These are phyloP conservation scores for Gentiana dahurica DNA, from an alignment of 257 asterid genomes.

Conservation along the genomic window DNA sequence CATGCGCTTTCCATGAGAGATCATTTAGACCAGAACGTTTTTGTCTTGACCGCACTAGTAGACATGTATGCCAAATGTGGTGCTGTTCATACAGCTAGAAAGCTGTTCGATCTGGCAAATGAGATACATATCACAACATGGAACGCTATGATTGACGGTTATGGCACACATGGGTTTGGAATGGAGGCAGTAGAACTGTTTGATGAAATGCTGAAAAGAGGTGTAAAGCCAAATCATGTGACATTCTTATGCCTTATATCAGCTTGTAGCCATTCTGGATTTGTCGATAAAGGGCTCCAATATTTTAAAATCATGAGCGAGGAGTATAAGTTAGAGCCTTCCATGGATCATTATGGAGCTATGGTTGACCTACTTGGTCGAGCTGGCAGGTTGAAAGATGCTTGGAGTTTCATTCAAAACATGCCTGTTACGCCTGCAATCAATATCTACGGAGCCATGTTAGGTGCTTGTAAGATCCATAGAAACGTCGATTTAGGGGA, in stretches of 20 bases:
- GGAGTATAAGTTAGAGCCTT: slow-evolving; percentile 48
- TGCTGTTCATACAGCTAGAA: slow-evolving; percentile 57
- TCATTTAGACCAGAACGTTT: slow-evolving; percentile 42
- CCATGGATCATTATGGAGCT: slow-evolving; percentile 91
- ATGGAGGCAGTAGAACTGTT: slow-evolving; percentile 57
- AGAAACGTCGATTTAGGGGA: slow-evolving; percentile 76
- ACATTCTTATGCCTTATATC: slow-evolving; percentile 82
- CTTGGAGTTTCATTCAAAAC: slow-evolving; percentile 67
- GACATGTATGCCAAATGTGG: slow-evolving; percentile 97
- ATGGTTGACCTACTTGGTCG: slow-evolving; percentile 94
- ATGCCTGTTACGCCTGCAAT: slow-evolving; percentile 72
- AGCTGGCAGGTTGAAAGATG: slow-evolving; percentile 65
- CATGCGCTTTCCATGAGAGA: slow-evolving; percentile 61
- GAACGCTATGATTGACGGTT: slow-evolving; percentile 98
- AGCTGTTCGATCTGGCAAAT: slow-evolving; percentile 48
- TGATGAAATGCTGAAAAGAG: slow-evolving; percentile 50
- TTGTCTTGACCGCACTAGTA: slow-evolving; percentile 72
- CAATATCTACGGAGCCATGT: slow-evolving; percentile 87
- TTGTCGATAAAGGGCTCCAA: slow-evolving; percentile 45
- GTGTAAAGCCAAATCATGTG: slow-evolving; percentile 43
- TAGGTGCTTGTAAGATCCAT: slow-evolving; percentile 96
- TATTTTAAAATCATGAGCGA: slow-evolving; percentile 60
- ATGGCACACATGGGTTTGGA: slow-evolving; percentile 92
- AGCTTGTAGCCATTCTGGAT: slow-evolving; percentile 96
- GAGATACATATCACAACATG: slow-evolving; percentile 78